phyloP scores from a whole-genome alignment of 441 rosid genomes.

The Hura crepitans region DNA sequence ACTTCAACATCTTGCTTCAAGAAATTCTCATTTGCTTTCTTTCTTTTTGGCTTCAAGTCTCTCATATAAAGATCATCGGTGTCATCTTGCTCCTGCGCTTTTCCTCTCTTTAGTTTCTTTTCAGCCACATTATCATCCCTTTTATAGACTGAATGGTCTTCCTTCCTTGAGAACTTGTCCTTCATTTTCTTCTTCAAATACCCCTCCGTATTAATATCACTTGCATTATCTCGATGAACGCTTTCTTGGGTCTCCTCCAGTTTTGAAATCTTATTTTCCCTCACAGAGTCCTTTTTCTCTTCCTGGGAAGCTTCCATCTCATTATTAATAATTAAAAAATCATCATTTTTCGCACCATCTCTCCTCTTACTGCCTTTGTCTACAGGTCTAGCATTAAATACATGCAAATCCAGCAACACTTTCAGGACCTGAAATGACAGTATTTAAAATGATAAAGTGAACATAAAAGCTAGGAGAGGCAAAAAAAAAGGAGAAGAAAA shows the following conservation, averaged over 20 bases:
- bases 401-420: conserved; percentile 51
- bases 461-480: neutral
- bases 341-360: conserved; percentile 27
- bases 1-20: conserved; percentile 18
- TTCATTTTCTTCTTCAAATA: conserved; percentile 3
- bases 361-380: conserved; percentile 35
- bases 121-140: conserved; percentile 10
- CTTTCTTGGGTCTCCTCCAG: conserved; percentile 13
- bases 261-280: conserved; percentile 22
- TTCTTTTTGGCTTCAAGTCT: conserved; percentile 27
- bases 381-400: conserved; percentile 64
- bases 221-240: conserved; percentile 1
- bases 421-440: conserved; percentile 48
- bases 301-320: conserved; percentile 25
- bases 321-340: conserved; percentile 20
- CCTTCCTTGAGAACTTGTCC: neutral
- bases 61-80: conserved; percentile 15
- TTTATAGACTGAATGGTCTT: neutral
- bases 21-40: conserved; percentile 24
- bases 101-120: conserved; percentile 20
- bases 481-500: neutral
- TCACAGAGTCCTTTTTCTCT: conserved; percentile 22
- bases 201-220: neutral
- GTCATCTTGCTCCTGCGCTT: conserved; percentile 6
- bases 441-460: conserved; percentile 6